Conservation (phyloP, 176 grass and related monocot genomes). For the Cenchrus purpureus region DNA sequence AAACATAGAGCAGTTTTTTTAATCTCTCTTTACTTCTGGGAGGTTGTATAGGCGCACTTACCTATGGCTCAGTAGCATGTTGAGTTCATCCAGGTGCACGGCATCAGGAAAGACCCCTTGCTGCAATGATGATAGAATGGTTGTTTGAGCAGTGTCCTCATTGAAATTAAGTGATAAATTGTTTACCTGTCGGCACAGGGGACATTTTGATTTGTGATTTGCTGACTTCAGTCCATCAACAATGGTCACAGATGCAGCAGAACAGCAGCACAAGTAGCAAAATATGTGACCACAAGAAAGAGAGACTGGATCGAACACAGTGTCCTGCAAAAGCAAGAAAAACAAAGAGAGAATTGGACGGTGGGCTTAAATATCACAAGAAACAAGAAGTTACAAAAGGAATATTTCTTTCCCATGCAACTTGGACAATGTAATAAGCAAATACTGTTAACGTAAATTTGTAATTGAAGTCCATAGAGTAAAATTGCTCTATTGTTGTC, state of each 20-base stretch:
- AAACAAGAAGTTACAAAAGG: background rate
- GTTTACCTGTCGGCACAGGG: constrained; percentile 71
- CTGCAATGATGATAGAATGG: constrained; percentile 38
- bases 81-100: constrained; percentile 78
- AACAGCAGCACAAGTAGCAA: constrained; percentile 84
- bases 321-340: constrained; percentile 54
- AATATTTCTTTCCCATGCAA: background rate
- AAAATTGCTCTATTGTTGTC: constrained; percentile 18
- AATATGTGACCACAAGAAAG: constrained; percentile 90
- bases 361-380: background rate
- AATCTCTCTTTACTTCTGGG: background rate
- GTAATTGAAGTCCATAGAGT: too few species aligned
- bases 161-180: background rate
- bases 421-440: background rate
- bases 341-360: background rate
- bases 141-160: background rate
- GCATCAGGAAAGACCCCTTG: constrained; percentile 65
- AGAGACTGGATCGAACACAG: constrained; percentile 73
- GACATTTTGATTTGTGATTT: constrained; percentile 69
- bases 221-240: constrained; percentile 72
- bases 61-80: constrained; percentile 73
- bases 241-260: constrained; percentile 75
- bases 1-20: background rate
- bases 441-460: background rate
- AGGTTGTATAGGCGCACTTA: constrained; percentile 21